Percentiles rank a stretch among this genome's conserved stretches.
Conservation (phyloP, 2,329 filamentous ascomycete genomes). For the Xylaria arbuscula region DNA sequence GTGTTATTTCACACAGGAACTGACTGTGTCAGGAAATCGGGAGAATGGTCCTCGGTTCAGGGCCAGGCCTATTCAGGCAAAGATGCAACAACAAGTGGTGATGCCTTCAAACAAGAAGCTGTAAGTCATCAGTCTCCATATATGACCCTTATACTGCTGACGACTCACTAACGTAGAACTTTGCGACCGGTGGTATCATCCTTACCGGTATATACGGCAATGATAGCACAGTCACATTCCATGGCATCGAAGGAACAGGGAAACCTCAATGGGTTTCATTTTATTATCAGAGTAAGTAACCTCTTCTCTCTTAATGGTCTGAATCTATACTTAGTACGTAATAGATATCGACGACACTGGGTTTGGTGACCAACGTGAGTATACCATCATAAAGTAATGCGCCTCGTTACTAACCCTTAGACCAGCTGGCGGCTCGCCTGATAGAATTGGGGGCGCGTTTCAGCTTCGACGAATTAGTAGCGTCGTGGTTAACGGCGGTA, state of each 20-base stretch:
- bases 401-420: slow-evolving; percentile 6
- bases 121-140: slow-evolving; percentile 33
- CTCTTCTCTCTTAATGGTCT: neutral
- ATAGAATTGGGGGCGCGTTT: slow-evolving; percentile 70
- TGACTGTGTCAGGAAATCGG: slow-evolving; percentile 54
- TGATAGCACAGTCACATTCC: slow-evolving; percentile 64
- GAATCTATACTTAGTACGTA: slow-evolving; percentile 21
- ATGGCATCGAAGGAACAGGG: slow-evolving; percentile 60
- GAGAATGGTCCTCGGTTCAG: slow-evolving; percentile 58
- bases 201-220: slow-evolving; percentile 65
- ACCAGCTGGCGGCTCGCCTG: slow-evolving; percentile 63
- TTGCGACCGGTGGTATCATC: slow-evolving; percentile 60
- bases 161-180: slow-evolving; percentile 51
- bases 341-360: slow-evolving; percentile 69
- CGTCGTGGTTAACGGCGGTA: slow-evolving; percentile 67
- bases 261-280: slow-evolving; percentile 68
- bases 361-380: slow-evolving; percentile 62
- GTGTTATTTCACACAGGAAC: neutral
- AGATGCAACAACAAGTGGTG: slow-evolving; percentile 58
- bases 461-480: slow-evolving; percentile 69
- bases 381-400: neutral
- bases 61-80: slow-evolving; percentile 61
- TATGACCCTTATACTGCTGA: slow-evolving; percentile 18
- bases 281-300: slow-evolving; percentile 61
- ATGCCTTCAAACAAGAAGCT: slow-evolving; percentile 66